These are phyloP conservation scores for Oryza meridionalis DNA, from an alignment of 176 grass and related monocot species.

Conservation along the genomic window DNA sequence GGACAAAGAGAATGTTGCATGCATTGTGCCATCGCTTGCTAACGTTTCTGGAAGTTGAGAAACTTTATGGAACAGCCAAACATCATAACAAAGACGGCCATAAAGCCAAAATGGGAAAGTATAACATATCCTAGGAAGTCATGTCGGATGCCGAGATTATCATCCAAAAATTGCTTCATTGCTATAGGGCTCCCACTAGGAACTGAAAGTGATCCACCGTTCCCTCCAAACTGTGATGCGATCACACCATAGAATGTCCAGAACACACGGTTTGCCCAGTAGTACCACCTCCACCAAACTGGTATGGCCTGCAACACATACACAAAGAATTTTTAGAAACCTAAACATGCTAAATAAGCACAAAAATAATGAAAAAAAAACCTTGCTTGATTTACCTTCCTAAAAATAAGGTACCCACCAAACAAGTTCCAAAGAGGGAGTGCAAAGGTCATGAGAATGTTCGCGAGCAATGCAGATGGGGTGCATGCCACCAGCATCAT, in stretches of 20 bases:
- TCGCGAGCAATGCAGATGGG: slow-evolving; percentile 61
- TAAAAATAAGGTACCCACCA: slow-evolving; percentile 64
- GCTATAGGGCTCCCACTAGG: neutral
- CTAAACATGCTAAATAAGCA: neutral
- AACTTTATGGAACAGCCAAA: slow-evolving; percentile 80
- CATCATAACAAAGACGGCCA: slow-evolving; percentile 50
- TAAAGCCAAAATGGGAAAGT: too few species aligned
- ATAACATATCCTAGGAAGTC: slow-evolving; percentile 28
- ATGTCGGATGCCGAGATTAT: slow-evolving; percentile 52
- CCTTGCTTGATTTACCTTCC: slow-evolving; percentile 47
- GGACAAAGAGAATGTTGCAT: too few species aligned
- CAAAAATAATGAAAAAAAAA: neutral
- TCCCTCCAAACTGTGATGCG: slow-evolving; percentile 64
- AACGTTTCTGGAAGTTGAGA: slow-evolving; percentile 81
- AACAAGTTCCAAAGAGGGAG: slow-evolving; percentile 80
- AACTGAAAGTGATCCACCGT: slow-evolving; percentile 7
- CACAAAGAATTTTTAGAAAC: too few species aligned
- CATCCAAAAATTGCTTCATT: slow-evolving; percentile 54
- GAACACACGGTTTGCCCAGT: slow-evolving; percentile 68
- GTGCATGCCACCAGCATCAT: slow-evolving; percentile 79
- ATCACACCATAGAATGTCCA: slow-evolving; percentile 75
- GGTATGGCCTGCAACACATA: slow-evolving; percentile 54
- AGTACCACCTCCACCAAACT: slow-evolving; percentile 35
- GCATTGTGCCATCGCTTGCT: too few species aligned
- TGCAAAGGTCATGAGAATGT: slow-evolving; percentile 65